phyloP scores from a whole-genome alignment of 768 basidiomycete species.

The Mycena rosella region DNA sequence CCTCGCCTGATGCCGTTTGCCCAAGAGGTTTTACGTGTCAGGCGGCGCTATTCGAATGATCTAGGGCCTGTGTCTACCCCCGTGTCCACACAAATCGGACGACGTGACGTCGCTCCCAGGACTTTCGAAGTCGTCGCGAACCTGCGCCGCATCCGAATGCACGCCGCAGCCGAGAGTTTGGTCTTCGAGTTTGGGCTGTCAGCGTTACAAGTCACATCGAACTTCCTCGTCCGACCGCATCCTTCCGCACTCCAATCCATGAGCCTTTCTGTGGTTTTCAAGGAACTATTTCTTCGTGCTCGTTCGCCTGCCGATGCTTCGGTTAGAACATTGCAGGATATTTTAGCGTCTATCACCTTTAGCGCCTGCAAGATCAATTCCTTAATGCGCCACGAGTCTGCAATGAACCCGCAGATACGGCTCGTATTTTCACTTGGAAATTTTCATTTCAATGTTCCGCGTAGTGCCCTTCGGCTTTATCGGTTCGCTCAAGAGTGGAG shows the following conservation, averaged over 20 bases:
- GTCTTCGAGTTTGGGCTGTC: slow-evolving; percentile 70
- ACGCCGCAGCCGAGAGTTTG: slow-evolving; percentile 79
- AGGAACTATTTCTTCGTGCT: slow-evolving; percentile 69
- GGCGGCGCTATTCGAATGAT: slow-evolving; percentile 49
- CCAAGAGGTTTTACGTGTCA: slow-evolving; percentile 66
- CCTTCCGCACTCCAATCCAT: slow-evolving; percentile 54
- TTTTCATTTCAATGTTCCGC: slow-evolving; percentile 74
- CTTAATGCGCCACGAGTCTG: slow-evolving; percentile 61
- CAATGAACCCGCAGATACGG: slow-evolving; percentile 54
- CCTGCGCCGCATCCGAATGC: slow-evolving; percentile 62
- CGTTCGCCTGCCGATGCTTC: slow-evolving; percentile 60
- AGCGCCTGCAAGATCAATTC: slow-evolving; percentile 59
- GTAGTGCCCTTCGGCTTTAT: slow-evolving; percentile 84
- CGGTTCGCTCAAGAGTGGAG: slow-evolving; percentile 88
- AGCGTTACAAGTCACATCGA: slow-evolving; percentile 53
- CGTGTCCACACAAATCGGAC: slow-evolving; percentile 35
- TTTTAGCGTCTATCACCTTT: slow-evolving; percentile 72
- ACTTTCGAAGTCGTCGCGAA: slow-evolving; percentile 54
- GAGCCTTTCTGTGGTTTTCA: slow-evolving; percentile 62
- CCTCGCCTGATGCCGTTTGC: slow-evolving; percentile 73
- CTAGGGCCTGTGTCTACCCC: slow-evolving; percentile 20
- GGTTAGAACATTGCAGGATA: slow-evolving; percentile 60
- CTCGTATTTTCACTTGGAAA: slow-evolving; percentile 59
- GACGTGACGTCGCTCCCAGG: slow-evolving; percentile 23
- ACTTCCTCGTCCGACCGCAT: slow-evolving; percentile 46